Evolutionary conservation across 495 filamentous ascomycete species (phyloP), one percentile per base, ranked within the genome.

Genomic region (Cenococcum geophilum): DNA sequence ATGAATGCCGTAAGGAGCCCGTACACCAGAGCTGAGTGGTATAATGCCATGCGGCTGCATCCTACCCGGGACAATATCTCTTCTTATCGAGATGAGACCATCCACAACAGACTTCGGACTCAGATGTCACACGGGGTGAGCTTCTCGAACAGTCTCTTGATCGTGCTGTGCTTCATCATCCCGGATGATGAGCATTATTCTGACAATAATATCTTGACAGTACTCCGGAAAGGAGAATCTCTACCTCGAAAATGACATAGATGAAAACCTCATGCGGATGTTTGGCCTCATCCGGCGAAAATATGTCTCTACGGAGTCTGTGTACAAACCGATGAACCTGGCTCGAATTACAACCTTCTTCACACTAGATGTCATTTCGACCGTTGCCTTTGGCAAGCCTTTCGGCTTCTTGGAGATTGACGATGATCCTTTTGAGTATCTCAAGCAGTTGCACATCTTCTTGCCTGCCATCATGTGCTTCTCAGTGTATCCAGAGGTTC

Each of bases 151-250:
- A 12, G 22, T 27, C 25, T 42, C 16, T 59, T 27, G 42, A 21
- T 10, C 11, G 4, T 45, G 4, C 4, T 16, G 40, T 45, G 1
- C 11, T 45, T 18, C 40, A 18, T 45, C 40, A 45, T 14, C 4
- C 3, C 18, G 11, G 16, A 16, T 40, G 11, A 43, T 61, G 10
- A 21, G 14, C 18, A 45, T 45, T 18, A 4, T 1, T 45, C 40
- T 45, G 11, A 45, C 11, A 2, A 10, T 20, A 14, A 36, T 32
- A 11, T 20, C 5, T 20, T n/a, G 11, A n/a, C 20, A 66, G 59
- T 83, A 83, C 60, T 67, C 75, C 0, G 79, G 80, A 35, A 80
- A 77, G 68, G 79, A 82, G n/a, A 73, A 73, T 27, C 65, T 70
- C 14, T 51, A 70, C n/a, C 62, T 80, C 4, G 80, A 84, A 63